These are phyloP conservation scores for Clarireedia hainanense DNA, from an alignment of 2,329 filamentous ascomycete genomes.

Conservation along the genomic window DNA sequence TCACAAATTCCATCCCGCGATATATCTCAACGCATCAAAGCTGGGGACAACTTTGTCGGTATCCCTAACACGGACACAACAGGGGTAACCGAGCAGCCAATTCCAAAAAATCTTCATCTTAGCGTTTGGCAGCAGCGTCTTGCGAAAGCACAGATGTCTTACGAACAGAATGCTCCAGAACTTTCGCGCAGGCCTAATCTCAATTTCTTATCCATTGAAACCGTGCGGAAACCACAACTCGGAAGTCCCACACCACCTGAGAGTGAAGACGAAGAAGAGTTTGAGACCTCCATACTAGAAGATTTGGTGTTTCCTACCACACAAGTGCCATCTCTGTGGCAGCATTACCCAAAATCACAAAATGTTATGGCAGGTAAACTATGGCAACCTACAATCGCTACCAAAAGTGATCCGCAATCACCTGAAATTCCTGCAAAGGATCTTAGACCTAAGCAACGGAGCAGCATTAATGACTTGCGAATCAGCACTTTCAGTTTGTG, in stretches of 20 bases:
- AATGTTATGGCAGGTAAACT: slow-evolving; percentile 7
- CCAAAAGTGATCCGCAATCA: neutral
- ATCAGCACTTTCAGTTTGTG: slow-evolving; percentile 25
- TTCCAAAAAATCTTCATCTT: slow-evolving; percentile 30
- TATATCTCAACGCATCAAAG: slow-evolving; percentile 29
- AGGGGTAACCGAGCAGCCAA: slow-evolving; percentile 17
- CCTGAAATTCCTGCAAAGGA: slow-evolving; percentile 24
- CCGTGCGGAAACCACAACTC: slow-evolving; percentile 29
- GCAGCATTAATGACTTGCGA: slow-evolving; percentile 8
- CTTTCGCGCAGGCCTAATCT: slow-evolving; percentile 32
- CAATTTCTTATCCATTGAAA: slow-evolving; percentile 35
- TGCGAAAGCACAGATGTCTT: slow-evolving; percentile 39
- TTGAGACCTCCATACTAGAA: slow-evolving; percentile 1
- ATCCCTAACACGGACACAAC: slow-evolving; percentile 24
- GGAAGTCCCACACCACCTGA: slow-evolving; percentile 49
- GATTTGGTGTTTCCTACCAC: neutral
- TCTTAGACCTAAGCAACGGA: slow-evolving; percentile 22
- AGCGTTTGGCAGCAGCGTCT: slow-evolving; percentile 39
- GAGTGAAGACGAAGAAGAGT: slow-evolving; percentile 24
- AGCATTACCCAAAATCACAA: slow-evolving; percentile 10
- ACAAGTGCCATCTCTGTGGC: slow-evolving; percentile 19
- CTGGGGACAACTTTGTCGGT: slow-evolving; percentile 28
- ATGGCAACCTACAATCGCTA: neutral
- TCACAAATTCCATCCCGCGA: slow-evolving; percentile 34
- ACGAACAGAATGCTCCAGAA: slow-evolving; percentile 35